Evolutionary conservation across 345 rosid species (phyloP), one percentile per base, ranked within the genome.

Genomic region (Populus davidiana): DNA sequence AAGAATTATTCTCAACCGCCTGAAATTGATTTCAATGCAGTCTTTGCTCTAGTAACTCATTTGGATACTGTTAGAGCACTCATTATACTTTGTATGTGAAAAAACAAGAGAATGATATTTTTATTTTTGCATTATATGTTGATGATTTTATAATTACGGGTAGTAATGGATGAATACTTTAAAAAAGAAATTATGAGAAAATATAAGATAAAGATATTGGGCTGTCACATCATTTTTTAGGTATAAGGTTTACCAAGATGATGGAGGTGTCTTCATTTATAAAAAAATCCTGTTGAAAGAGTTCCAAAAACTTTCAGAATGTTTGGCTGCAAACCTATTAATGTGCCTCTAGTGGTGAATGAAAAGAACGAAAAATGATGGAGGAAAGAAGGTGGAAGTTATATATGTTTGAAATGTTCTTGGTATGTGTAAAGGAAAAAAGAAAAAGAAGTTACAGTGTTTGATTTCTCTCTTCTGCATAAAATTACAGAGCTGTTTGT

Each of bases 121-220:
- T 66, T 8, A 66, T 18, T 33, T 8, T 20, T 29, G 16, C 1
- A 8, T 8, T 67, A 2, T 67, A 20, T 67, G 25, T 33, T 16
- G 47, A 35, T 67, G 69, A 66, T 17, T 33, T 66, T 20, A n/a
- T 33, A 14, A 29, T 33, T 33, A 33, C 35, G 5, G 35, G n/a
- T 5, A 66, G 9, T 31, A 66, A 31, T 17, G 16, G 8, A 33
- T 31, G 43, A 14, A 29, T 41, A 66, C 9, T 66, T 66, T 29
- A 70, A 8, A 12, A 17, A 43, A n/a, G 13, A 70, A n/a, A 50
- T 16, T 18, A 14, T 44, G 92, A 91, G 18, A 86, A 89, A 83
- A 78, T 90, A 0, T 44, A 13, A 44, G 17, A 44, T 44, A 1
- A 44, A 12, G 49, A 44, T 10, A 44, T 44, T 2, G 17, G 17